Base-by-base conservation (phyloP, 1,139 yeast genomes). In the Geotrichum klebahnii region DNA sequence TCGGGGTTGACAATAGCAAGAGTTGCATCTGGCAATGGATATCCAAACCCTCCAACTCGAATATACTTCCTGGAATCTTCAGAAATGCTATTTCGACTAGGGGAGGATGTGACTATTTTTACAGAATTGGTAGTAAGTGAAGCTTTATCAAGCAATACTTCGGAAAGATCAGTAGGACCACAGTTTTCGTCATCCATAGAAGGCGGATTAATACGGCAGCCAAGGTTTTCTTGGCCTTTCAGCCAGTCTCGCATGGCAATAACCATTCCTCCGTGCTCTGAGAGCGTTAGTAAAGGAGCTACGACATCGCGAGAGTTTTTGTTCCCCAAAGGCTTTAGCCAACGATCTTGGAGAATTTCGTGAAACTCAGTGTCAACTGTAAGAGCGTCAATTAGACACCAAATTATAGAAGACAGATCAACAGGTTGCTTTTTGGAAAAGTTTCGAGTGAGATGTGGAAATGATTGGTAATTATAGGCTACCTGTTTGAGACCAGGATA, bases 261-360 rank as follows among this genome's bases (percentile, higher is more conserved):
- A 5, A 90, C 92, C 81, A 92, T 87, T 1, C 99, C 99, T 31
- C 98, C 98, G 62, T 89, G 95, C 62, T 92, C 98, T 57, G 88
- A 81, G 48, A 92, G 70, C 0, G 97, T 86, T 44, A 94, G 72
- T 75, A 92, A 79, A 0, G 99, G 99, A 0, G 95, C 83, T 24
- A 90, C 82, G 2, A 89, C 86, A 51, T 81, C 80, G 37, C 84
- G 78, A 0, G 95, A 84, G 48, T 79, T 79, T 50, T 74, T 78
- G 62, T 95, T 89, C 0, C 98, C 98, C 52, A 92, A 69, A 2
- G 97, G 97, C 55, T 84, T 79, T 50, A 92, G 73, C 86, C 95
- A 92, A 55, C 97, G 76, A 59, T 89, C 94, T n/a, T 95, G 81
- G 44, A 92, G 72, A 62, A 92, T 82, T 60, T 88, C 95, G 61